Base-by-base conservation (phyloP, 257 asterid species). In the Solanum piurae region DNA sequence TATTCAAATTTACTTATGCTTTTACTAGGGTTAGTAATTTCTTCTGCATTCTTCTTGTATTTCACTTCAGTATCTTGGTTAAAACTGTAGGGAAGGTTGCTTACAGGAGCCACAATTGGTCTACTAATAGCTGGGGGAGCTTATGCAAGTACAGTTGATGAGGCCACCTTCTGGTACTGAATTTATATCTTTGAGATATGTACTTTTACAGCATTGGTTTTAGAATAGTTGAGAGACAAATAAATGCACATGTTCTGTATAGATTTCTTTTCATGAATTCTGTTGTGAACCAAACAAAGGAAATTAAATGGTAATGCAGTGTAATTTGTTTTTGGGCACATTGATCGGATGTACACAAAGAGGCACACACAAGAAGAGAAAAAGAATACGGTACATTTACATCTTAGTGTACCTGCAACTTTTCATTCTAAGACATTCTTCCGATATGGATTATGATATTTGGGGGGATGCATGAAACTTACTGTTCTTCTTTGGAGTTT, bases 71-170 rank as follows among this genome's bases (percentile, higher is more conserved):
- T 83, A 86, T 21, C n/a, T 87, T 87, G 88, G 84, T 87, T 42
- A 77, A 85, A 88, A 91, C 83, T 95, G 89, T 92, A 97, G 99
- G 99, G 99, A 89, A 95, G 96, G 93, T 89, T 97, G 88, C 83
- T 95, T 86, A 97, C 99, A 0, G 98, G 95, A 86, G 95, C 96
- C 46, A 92, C 98, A 85, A 92, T 97, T 91, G 97, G 99, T 86
- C 92, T 96, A 66, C 94, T 96, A 37, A 97, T 97, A 86, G 96
- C 95, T 68, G 99, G 99, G 88, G 98, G 99, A 49, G 99, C 99
- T 23, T 97, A 97, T 90, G 99, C 98, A 9, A 97, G 99, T 92
- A 97, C 99, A 0, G 99, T 97, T 88, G 99, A 97, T 92, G 99
- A 97, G 90, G 98, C 98, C 87, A 97, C 99, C 88, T 97, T 96